Evolutionary conservation across 1,139 yeast genomes (phyloP), one percentile per base, ranked within the genome.

Genomic region (Suhomyces panamericanus): DNA sequence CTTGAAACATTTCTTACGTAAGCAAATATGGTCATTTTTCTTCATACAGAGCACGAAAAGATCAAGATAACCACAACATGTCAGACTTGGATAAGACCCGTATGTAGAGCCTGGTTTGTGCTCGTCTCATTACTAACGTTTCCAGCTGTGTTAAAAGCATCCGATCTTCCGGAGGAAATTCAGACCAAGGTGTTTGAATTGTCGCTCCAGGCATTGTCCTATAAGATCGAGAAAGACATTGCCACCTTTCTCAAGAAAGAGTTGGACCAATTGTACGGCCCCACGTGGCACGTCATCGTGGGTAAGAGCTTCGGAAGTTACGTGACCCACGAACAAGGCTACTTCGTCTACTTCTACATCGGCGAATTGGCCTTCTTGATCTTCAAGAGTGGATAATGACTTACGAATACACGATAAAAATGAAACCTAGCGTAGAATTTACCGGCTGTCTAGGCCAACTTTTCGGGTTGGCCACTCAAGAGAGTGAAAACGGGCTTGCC

Each of bases 281-380:
- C 86, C 37, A 83, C 96, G 20, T 93, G 99, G 99, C 98, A 93
- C 63, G 95, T 90, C 27, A 81, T 93, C 48, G 97, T 90, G 42
- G 99, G 99, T 27, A 83, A 84, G 64, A 87, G 87, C 58, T 93
- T 93, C 67, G 98, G 98, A 4, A 83, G 95, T 43, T 90, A 86
- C 61, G 96, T 95, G 22, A 88, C 98, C 15, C 99, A 95, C 61
- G 91, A 80, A 58, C 78, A 86, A 50, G 95, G 96, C 22, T 81
- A 78, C 60, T 93, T 93, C 62, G 74, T 87, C 29, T 91, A 93
- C 66, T 87, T 88, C 58, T 90, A 89, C 66, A 74, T 89, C 49
- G 96, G 87, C 20, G 84, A 83, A 37, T 69, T 83, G 53, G 97
- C 97, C 13, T 78, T 90, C 52, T 74, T 93, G 55, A 75, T 88